phyloP scores from a whole-genome alignment of 176 grass and related monocot species.

The Lolium perenne region DNA sequence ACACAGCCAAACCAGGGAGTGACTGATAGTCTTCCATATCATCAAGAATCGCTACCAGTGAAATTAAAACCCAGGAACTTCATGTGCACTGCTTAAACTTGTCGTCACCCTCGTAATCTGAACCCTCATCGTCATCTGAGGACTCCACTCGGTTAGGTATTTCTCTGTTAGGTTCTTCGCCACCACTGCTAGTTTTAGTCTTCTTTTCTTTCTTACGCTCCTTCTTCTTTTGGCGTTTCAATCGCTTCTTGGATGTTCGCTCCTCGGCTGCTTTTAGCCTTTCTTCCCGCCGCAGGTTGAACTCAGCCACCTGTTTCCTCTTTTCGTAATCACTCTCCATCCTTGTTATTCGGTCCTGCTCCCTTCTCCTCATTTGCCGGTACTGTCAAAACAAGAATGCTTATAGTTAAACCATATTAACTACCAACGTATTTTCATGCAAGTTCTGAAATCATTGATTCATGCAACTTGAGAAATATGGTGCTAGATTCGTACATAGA shows the following conservation, averaged over 20 bases:
- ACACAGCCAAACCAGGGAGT: not conserved
- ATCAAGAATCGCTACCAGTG: not conserved
- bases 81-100: constrained; percentile 38
- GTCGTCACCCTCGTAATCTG: constrained; percentile 50
- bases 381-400: constrained; percentile 60
- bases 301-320: constrained; percentile 77
- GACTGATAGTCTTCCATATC: not conserved
- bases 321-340: constrained; percentile 82
- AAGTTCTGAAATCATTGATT: constrained; percentile 4
- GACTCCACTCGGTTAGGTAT: constrained; percentile 48
- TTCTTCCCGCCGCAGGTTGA: constrained; percentile 84
- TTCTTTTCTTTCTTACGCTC: constrained; percentile 75
- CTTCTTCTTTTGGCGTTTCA: constrained; percentile 91
- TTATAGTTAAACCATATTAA: not conserved
- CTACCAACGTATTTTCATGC: not conserved
- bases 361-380: constrained; percentile 97
- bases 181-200: constrained; percentile 40
- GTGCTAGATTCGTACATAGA: not conserved
- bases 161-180: constrained; percentile 45
- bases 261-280: constrained; percentile 87
- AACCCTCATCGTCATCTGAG: constrained; percentile 56
- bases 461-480: not conserved
- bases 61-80: constrained; percentile 20
- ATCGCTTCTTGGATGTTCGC: constrained; percentile 80
- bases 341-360: constrained; percentile 75